phyloP scores from a whole-genome alignment of 306 rosid genomes.

The Cajanus cajan region DNA sequence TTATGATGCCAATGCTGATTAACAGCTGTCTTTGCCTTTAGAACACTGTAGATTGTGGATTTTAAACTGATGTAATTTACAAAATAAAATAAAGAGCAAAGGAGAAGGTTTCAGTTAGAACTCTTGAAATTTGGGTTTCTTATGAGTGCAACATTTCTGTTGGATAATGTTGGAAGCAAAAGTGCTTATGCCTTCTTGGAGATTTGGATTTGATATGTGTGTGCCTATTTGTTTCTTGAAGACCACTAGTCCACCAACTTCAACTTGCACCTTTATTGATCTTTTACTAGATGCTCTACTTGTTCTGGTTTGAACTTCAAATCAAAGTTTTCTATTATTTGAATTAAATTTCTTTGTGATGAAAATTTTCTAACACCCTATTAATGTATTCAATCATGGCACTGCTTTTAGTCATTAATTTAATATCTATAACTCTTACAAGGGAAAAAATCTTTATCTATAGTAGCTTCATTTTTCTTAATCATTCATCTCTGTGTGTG shows the following conservation, averaged over 20 bases:
- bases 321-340: neutral
- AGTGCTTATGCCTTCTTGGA: neutral
- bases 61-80: constrained; percentile 6
- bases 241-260: constrained; percentile 1
- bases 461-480: neutral
- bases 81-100: constrained; percentile 4
- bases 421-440: neutral
- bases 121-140: neutral
- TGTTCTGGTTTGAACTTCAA: constrained; percentile 25
- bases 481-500: constrained; percentile 29
- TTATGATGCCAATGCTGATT: neutral
- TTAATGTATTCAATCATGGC: neutral
- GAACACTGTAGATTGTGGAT: neutral
- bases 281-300: constrained; percentile 3
- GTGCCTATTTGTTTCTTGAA: constrained; percentile 18
- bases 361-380: neutral
- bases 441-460: neutral
- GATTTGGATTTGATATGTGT: constrained; percentile 20
- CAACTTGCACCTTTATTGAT: neutral
- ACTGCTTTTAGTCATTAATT: constrained; percentile 10
- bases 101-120: neutral
- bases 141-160: constrained; percentile 6
- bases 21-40: neutral
- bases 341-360: constrained; percentile 9
- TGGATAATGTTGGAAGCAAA: constrained; percentile 14